phyloP scores from a whole-genome alignment of 768 basidiomycete species.

The Flagelloscypha sp. region DNA sequence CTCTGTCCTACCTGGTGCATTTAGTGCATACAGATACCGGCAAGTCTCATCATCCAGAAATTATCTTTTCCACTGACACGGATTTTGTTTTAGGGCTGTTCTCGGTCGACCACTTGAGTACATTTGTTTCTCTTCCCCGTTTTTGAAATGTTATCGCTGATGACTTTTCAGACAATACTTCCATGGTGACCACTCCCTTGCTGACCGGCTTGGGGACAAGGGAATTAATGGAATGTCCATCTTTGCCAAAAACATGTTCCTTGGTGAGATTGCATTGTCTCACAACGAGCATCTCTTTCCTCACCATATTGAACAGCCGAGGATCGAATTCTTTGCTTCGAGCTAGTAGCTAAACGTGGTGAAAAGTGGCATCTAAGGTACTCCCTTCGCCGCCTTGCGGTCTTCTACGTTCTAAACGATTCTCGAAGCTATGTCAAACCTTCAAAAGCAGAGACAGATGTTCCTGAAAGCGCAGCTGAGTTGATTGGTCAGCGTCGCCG shows the following conservation, averaged over 20 bases:
- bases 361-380: slow-evolving; percentile 84
- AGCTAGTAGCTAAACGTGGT: slow-evolving; percentile 84
- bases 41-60: too few relatives aligned
- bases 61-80: too few relatives aligned
- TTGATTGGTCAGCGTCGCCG: slow-evolving; percentile 92
- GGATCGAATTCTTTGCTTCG: slow-evolving; percentile 96
- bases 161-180: too few relatives aligned
- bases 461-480: slow-evolving; percentile 88
- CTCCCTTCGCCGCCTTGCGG: too few relatives aligned
- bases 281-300: neutral
- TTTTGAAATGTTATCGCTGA: too few relatives aligned
- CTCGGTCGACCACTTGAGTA: slow-evolving; percentile 78
- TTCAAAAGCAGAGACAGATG: slow-evolving; percentile 92
- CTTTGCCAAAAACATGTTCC: slow-evolving; percentile 89
- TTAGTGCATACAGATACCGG: slow-evolving; percentile 94
- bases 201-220: slow-evolving; percentile 85
- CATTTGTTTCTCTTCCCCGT: too few relatives aligned
- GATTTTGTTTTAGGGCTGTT: too few relatives aligned
- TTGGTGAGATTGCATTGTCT: slow-evolving; percentile 47
- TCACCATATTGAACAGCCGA: slow-evolving; percentile 45
- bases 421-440: slow-evolving; percentile 94
- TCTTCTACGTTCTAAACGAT: too few relatives aligned
- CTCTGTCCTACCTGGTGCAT: slow-evolving; percentile 91
- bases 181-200: slow-evolving; percentile 83
- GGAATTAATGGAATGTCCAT: slow-evolving; percentile 97